Conservation (phyloP, 176 grass and related monocot species). For the Rhynchospora breviuscula region DNA sequence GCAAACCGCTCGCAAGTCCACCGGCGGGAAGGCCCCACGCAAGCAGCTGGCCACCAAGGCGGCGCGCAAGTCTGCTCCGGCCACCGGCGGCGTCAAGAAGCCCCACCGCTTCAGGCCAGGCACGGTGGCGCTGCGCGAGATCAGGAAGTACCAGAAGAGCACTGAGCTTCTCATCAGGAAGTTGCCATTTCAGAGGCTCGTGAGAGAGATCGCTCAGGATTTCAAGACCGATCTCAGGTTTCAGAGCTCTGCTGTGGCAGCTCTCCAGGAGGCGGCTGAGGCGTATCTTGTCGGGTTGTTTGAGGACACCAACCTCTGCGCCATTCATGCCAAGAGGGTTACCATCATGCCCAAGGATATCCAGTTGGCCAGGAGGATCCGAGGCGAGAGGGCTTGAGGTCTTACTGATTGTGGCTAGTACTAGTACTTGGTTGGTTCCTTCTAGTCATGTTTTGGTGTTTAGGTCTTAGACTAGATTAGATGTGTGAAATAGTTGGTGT, state of each 20-base stretch:
- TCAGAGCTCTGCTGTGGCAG: constrained; percentile 26
- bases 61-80: constrained; percentile 22
- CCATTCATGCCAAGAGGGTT: constrained; percentile 31
- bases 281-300: constrained; percentile 27
- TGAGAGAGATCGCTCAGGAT: constrained; percentile 24
- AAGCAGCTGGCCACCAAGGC: constrained; percentile 33
- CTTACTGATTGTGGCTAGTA: background rate
- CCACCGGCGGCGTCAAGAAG: constrained; percentile 29
- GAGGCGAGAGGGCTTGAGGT: background rate
- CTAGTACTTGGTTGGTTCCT: too few relatives aligned
- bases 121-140: constrained; percentile 24
- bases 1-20: constrained; percentile 27
- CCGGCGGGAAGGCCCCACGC: constrained; percentile 22
- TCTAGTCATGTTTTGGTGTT: background rate
- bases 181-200: constrained; percentile 21
- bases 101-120: constrained; percentile 27
- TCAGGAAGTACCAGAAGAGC: constrained; percentile 33
- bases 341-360: constrained; percentile 36
- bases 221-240: constrained; percentile 30
- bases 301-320: constrained; percentile 30
- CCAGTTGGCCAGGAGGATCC: constrained; percentile 18
- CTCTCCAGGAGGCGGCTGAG: constrained; percentile 29
- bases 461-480: background rate
- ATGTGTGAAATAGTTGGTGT: background rate
- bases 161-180: constrained; percentile 25